Evolutionary conservation across 345 rosid genomes (phyloP), one percentile per base, ranked within the genome.

Genomic region (Populus euphratica): DNA sequence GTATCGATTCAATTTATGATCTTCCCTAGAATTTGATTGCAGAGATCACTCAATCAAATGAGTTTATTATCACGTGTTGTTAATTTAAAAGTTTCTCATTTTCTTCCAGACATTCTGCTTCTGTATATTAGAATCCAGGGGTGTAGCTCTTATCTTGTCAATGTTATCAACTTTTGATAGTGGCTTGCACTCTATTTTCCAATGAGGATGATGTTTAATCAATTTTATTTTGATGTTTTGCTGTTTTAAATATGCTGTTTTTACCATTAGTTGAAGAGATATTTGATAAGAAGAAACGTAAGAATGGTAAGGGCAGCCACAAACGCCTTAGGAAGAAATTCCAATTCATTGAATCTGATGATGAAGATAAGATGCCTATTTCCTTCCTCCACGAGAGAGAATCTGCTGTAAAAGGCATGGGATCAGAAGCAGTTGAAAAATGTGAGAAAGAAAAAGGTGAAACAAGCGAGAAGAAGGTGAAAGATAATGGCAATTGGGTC

Each of bases 311-410:
- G 73, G 74, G 68, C 41, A 86, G 70, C 52, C 74, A 35, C 27
- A 79, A 84, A 73, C 81, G 89, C 69, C 88, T 85, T 33, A 84
- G 75, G 81, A 93, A 84, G 81, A 89, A 78, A 76, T 84, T 81
- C 78, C 89, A 80, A 44, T 18, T 70, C 6, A 68, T 74, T 73
- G 91, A 87, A 62, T 85, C 91, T 78, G 92, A 87, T 61, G 81
- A 87, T 77, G 87, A 84, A 73, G 80, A 80, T 35, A 50, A 27
- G 61, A 59, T 70, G 47, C 75, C 83, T 4, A 81, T 83, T 75
- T 74, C 84, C 44, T 76, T 79, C 39, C 44, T 82, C 56, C 52
- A 64, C 17, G 56, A 50, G n/a, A 50, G 17, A 50, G 76, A 78
- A 77, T 38, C 78, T 61, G 35, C 79, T 75, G 79, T 78, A 64